Percentiles rank a stretch among this genome's conserved stretches.
Conservation (phyloP, 495 filamentous ascomycete species). For the Lasiosphaeria miniovina region DNA sequence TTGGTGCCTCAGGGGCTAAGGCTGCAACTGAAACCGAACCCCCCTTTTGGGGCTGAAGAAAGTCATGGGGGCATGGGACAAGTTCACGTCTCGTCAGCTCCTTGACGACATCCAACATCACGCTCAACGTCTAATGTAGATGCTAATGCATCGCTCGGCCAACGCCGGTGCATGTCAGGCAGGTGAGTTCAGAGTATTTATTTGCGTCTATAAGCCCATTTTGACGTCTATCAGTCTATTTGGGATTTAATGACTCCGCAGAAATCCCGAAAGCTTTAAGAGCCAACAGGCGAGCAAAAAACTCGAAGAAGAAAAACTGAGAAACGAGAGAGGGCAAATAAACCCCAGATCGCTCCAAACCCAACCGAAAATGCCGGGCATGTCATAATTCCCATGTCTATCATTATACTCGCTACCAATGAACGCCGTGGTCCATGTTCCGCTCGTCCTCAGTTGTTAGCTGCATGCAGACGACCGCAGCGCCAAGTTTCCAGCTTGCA, state of each 20-base stretch:
- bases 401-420: not conserved
- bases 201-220: not conserved
- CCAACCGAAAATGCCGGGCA: not conserved
- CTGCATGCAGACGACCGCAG: too few species aligned
- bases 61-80: not conserved
- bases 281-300: too few species aligned
- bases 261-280: too few species aligned
- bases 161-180: too few species aligned
- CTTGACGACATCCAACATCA: too few species aligned
- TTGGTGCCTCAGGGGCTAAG: constrained; percentile 15
- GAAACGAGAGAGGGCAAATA: not conserved
- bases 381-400: not conserved
- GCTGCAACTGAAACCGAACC: not conserved
- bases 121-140: too few species aligned
- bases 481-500: too few species aligned
- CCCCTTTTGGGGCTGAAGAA: too few species aligned
- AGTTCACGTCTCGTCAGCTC: too few species aligned
- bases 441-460: too few species aligned
- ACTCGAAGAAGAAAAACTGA: not conserved
- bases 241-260: too few species aligned
- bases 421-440: not conserved
- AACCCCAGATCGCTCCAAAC: constrained; percentile 10
- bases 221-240: not conserved
- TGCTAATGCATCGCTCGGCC: too few species aligned
- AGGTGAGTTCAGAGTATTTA: not conserved